Percentiles rank a stretch among this genome's conserved stretches.
Evolutionary conservation across 163 green algal species (phyloP).

Genomic region (Chloromonas sp.): DNA sequence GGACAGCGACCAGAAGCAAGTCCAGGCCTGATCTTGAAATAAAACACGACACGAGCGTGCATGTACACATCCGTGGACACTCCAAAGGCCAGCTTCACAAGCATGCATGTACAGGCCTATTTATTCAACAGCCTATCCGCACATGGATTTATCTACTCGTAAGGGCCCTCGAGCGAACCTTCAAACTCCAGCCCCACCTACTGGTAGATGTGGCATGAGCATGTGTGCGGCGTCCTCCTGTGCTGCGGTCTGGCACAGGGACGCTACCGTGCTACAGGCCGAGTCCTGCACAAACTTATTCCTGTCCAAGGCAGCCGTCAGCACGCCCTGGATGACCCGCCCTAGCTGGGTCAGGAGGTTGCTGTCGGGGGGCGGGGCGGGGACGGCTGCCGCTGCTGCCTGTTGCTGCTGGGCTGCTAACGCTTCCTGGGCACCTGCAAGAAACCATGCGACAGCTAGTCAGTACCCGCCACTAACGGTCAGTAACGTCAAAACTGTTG

Average conservation of each 20-base stretch:
- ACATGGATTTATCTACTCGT: too few species aligned
- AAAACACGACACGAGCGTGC: too few species aligned
- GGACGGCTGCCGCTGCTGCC: background rate
- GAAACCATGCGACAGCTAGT: conserved; percentile 24
- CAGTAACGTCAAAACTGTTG: too few species aligned
- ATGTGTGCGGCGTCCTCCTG: conserved; percentile 29
- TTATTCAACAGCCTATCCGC: too few species aligned
- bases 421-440: conserved; percentile 14
- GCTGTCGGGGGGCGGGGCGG: background rate
- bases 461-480: too few species aligned
- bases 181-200: background rate
- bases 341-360: conserved; percentile 37
- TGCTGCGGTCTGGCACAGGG: conserved; percentile 59
- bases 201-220: conserved; percentile 37
- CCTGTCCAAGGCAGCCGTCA: conserved; percentile 61
- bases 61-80: too few species aligned
- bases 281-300: conserved; percentile 90
- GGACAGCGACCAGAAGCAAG: too few species aligned
- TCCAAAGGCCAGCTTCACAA: too few species aligned
- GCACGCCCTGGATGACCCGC: conserved; percentile 56
- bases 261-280: conserved; percentile 72
- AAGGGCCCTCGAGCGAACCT: too few species aligned
- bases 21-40: too few species aligned
- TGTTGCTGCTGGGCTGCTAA: conserved; percentile 2
- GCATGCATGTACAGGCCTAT: too few species aligned